Evolutionary conservation across 2,329 filamentous ascomycete genomes (phyloP).

Genomic region (Colletotrichum sp.): DNA sequence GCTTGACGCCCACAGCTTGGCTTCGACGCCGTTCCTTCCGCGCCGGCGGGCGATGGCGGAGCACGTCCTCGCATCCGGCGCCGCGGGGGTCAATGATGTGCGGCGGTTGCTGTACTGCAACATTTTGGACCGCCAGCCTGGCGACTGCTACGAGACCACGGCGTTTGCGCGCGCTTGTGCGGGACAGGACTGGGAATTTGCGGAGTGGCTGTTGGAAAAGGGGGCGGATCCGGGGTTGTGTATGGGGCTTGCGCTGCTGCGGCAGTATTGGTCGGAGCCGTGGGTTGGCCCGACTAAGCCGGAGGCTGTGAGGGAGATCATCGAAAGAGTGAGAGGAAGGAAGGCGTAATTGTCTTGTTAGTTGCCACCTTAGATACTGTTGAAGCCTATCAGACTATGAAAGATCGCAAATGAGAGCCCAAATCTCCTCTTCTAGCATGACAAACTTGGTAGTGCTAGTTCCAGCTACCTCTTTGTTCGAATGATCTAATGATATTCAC

Average conservation of each 20-base stretch:
- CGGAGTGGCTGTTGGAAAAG: background rate
- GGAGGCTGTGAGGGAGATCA: background rate
- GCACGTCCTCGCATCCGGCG: background rate
- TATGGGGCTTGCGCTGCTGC: background rate
- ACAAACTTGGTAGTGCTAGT: background rate
- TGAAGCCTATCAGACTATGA: background rate
- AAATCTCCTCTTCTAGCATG: background rate
- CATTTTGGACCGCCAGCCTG: background rate
- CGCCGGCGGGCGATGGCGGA: background rate
- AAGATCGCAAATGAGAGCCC: background rate
- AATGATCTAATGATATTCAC: background rate
- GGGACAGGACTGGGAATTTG: background rate
- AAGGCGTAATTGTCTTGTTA: background rate
- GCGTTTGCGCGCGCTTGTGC: background rate
- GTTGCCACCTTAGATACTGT: background rate
- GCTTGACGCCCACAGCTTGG: background rate
- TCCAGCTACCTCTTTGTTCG: background rate
- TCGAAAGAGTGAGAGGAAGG: background rate
- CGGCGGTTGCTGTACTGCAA: background rate
- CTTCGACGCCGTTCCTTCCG: accelerated
- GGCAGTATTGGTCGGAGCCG: background rate
- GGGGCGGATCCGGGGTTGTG: background rate
- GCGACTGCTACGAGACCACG: background rate
- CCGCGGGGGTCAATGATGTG: background rate
- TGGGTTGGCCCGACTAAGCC: background rate